Evolutionary conservation across 768 basidiomycete genomes (phyloP).

Genomic region (Omphalotus guepiniiformis): DNA sequence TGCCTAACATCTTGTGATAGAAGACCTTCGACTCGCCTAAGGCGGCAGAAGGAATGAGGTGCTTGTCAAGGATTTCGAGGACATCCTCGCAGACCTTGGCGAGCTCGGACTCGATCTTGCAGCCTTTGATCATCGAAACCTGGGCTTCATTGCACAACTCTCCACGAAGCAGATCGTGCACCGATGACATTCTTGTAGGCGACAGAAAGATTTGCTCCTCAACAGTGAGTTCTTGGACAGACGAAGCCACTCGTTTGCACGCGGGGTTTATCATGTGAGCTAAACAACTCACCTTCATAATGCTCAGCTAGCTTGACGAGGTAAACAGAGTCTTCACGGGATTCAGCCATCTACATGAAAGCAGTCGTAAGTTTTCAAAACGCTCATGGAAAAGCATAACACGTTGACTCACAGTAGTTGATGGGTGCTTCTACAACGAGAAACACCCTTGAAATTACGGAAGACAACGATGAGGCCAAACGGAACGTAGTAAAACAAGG

Average conservation of each 20-base stretch:
- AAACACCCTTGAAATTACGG: too few relatives aligned
- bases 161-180: constrained; percentile 95
- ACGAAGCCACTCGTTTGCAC: constrained; percentile 96
- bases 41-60: constrained; percentile 93
- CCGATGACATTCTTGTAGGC: constrained; percentile 99
- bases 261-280: too few relatives aligned
- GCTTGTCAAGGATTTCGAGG: constrained; percentile 93
- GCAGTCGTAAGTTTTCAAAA: too few relatives aligned
- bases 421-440: too few relatives aligned
- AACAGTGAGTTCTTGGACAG: constrained; percentile 95
- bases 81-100: constrained; percentile 99
- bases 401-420: too few relatives aligned
- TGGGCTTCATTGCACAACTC: constrained; percentile 96
- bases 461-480: too few relatives aligned
- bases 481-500: too few relatives aligned
- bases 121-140: constrained; percentile 94
- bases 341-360: constrained; percentile 74
- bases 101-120: constrained; percentile 94
- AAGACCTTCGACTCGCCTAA: constrained; percentile 97
- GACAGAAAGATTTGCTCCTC: constrained; percentile 98
- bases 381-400: too few relatives aligned
- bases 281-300: constrained; percentile 98
- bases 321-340: constrained; percentile 96
- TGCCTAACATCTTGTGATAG: constrained; percentile 99
- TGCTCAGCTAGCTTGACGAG: constrained; percentile 99